These are phyloP conservation scores for Colletotrichum orbiculare DNA, from an alignment of 2,329 filamentous ascomycete genomes.

Conservation along the genomic window DNA sequence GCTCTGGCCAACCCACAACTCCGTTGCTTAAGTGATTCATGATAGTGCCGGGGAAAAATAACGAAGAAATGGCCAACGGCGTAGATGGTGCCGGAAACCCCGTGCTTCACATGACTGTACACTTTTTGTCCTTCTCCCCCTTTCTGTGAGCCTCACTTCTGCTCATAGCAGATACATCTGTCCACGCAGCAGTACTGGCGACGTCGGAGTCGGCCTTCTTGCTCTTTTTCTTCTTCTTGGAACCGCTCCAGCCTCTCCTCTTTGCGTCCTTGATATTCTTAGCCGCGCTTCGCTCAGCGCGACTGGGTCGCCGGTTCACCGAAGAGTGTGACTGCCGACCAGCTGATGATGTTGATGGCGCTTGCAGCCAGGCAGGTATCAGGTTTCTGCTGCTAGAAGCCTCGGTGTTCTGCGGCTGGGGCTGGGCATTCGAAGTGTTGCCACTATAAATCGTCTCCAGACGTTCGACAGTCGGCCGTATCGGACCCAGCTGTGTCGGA, in stretches of 20 bases:
- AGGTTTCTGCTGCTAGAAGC: conserved; percentile 34
- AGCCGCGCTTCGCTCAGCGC: conserved; percentile 69
- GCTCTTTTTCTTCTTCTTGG: conserved; percentile 52
- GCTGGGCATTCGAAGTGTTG: conserved; percentile 27
- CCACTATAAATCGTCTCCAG: conserved; percentile 66
- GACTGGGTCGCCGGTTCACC: conserved; percentile 61
- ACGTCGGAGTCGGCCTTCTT: conserved; percentile 50
- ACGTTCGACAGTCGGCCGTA: conserved; percentile 61
- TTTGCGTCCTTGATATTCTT: conserved; percentile 73
- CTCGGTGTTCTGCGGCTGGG: conserved; percentile 10
- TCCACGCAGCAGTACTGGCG: conserved; percentile 62
- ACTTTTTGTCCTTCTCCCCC: conserved; percentile 60
- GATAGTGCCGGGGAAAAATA: background rate
- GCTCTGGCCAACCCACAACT: conserved; percentile 15
- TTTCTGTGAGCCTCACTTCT: conserved; percentile 40
- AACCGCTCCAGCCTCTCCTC: conserved; percentile 64
- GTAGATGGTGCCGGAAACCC: no score
- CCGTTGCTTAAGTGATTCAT: conserved; percentile 21
- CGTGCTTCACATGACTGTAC: conserved; percentile 60
- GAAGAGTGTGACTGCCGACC: conserved; percentile 53
- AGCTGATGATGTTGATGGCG: conserved; percentile 46
- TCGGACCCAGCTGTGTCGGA: conserved; percentile 46
- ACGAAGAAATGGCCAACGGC: no score
- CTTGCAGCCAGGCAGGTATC: conserved; percentile 47
- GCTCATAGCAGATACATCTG: conserved; percentile 56